Evolutionary conservation across 805 yeast species (phyloP).

Genomic region (Myxozyma nipponensis): DNA sequence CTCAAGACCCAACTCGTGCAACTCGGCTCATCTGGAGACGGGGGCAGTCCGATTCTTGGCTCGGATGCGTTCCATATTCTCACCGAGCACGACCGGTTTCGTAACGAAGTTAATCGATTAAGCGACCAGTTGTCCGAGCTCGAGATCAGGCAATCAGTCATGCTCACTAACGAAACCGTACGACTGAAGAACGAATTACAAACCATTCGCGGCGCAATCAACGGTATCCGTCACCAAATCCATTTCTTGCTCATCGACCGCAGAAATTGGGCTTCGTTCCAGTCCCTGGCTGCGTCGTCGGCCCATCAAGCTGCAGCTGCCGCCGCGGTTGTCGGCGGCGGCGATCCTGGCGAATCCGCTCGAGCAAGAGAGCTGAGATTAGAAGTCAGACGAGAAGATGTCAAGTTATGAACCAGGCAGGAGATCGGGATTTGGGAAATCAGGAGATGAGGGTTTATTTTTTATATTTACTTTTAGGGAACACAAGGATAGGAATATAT

Average conservation of each 20-base stretch:
- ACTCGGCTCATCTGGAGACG: slow-evolving; percentile 3
- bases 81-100: slow-evolving; percentile 37
- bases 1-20: slow-evolving; percentile 34
- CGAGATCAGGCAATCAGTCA: slow-evolving; percentile 35
- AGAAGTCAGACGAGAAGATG: background rate
- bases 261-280: slow-evolving; percentile 27
- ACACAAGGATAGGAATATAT: too few relatives aligned
- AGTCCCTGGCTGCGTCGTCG: background rate
- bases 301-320: background rate
- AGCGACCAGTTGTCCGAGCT: slow-evolving; percentile 34
- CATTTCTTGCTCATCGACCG: slow-evolving; percentile 36
- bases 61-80: slow-evolving; percentile 32
- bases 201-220: slow-evolving; percentile 33
- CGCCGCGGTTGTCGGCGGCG: background rate
- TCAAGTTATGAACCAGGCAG: background rate
- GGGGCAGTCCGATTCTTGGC: slow-evolving; percentile 10
- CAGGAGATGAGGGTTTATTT: too few relatives aligned
- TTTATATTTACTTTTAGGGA: too few relatives aligned
- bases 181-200: slow-evolving; percentile 37
- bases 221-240: slow-evolving; percentile 39
- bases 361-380: background rate
- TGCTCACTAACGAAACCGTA: slow-evolving; percentile 37
- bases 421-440: too few relatives aligned
- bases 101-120: slow-evolving; percentile 37
- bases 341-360: background rate